Conservation (phyloP, 768 basidiomycete species). For the Boletales sp. region DNA sequence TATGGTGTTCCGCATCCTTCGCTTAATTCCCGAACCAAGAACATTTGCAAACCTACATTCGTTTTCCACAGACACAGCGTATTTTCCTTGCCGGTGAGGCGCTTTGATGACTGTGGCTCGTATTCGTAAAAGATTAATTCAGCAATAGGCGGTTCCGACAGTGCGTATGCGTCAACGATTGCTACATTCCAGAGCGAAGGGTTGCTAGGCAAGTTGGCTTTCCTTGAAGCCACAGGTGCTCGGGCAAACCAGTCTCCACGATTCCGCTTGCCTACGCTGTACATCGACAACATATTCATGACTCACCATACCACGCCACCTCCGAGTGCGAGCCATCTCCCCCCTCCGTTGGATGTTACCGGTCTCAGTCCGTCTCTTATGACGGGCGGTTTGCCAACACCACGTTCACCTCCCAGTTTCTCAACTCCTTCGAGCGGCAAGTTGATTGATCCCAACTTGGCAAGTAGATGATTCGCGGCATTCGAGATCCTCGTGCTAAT, state of each 20-base stretch:
- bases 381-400: slow-evolving; percentile 63
- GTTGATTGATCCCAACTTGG: slow-evolving; percentile 62
- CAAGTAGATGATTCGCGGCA: slow-evolving; percentile 26
- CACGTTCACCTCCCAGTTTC: slow-evolving; percentile 53
- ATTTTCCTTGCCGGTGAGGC: slow-evolving; percentile 67
- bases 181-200: slow-evolving; percentile 56
- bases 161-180: slow-evolving; percentile 55
- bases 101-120: background rate
- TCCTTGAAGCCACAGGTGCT: slow-evolving; percentile 50
- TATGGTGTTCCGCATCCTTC: background rate
- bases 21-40: slow-evolving; percentile 37
- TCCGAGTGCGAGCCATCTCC: slow-evolving; percentile 31
- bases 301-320: slow-evolving; percentile 24
- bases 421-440: slow-evolving; percentile 25
- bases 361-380: slow-evolving; percentile 40
- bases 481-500: slow-evolving; percentile 5
- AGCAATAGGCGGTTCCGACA: slow-evolving; percentile 50
- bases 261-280: slow-evolving; percentile 51
- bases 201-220: slow-evolving; percentile 61
- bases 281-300: slow-evolving; percentile 50
- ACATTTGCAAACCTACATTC: slow-evolving; percentile 64
- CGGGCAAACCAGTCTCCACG: slow-evolving; percentile 41
- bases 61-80: slow-evolving; percentile 70
- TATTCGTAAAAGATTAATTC: slow-evolving; percentile 1
- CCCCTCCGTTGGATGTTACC: slow-evolving; percentile 46